Evolutionary conservation across 78 protist species (phyloP).

Genomic region (Blattamonas nauphoetae): DNA sequence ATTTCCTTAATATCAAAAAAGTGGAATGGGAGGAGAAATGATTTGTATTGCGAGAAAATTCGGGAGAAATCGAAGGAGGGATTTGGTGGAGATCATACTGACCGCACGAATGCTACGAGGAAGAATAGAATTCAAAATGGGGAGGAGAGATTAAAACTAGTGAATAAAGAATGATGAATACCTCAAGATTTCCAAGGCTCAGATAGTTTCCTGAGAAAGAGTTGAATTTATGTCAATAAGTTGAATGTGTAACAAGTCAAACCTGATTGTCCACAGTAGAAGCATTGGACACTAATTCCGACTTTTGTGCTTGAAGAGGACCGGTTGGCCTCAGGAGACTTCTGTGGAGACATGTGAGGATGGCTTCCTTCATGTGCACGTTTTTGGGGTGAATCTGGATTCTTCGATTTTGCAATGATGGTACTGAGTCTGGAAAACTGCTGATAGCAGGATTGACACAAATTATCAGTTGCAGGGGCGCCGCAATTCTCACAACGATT

Average conservation of each 20-base stretch:
- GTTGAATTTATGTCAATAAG: background rate
- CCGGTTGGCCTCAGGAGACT: too few relatives aligned
- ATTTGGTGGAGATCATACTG: background rate
- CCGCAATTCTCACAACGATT: too few relatives aligned
- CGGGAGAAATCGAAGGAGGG: too few relatives aligned
- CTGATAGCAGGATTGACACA: too few relatives aligned
- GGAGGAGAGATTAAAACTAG: background rate
- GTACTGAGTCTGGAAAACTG: too few relatives aligned
- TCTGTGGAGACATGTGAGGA: too few relatives aligned
- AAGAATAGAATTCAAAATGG: background rate
- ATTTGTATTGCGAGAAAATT: background rate
- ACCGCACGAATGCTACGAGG: background rate
- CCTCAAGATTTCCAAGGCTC: background rate
- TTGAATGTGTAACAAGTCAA: background rate
- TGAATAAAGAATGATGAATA: background rate
- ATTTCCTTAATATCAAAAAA: background rate
- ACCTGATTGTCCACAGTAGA: background rate
- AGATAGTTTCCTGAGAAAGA: background rate
- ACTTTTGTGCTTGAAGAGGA: too few relatives aligned
- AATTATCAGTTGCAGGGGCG: too few relatives aligned
- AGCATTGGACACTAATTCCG: background rate
- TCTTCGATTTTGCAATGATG: too few relatives aligned
- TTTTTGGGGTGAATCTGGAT: too few relatives aligned
- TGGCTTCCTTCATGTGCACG: too few relatives aligned
- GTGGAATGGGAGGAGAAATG: background rate